Conservation (phyloP, 352 stramenopile genomes). For the Elongisporangium senticosum region DNA sequence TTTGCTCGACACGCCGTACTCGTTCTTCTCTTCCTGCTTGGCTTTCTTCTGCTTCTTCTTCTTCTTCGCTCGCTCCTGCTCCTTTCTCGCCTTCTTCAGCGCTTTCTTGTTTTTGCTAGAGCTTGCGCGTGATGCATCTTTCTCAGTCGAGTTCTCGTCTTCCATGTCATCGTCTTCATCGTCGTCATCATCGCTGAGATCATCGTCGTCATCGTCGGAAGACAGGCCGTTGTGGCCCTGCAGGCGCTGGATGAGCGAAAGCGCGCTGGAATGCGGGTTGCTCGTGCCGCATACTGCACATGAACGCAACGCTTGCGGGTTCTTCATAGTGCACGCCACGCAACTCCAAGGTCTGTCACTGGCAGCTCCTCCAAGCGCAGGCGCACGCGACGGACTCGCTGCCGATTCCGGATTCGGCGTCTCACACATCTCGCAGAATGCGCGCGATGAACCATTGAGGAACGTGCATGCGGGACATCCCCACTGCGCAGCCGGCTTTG, state of each 20-base stretch:
- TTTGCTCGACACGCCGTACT: slow-evolving; percentile 65
- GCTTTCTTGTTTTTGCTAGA: slow-evolving; percentile 12
- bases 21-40: slow-evolving; percentile 36
- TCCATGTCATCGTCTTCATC: slow-evolving; percentile 16
- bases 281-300: slow-evolving; percentile 58
- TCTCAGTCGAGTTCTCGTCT: slow-evolving; percentile 21
- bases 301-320: slow-evolving; percentile 34
- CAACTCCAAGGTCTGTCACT: slow-evolving; percentile 50
- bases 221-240: slow-evolving; percentile 1
- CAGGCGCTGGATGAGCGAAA: slow-evolving; percentile 34
- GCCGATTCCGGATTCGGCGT: slow-evolving; percentile 44
- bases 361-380: slow-evolving; percentile 2
- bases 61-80: slow-evolving; percentile 29
- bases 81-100: slow-evolving; percentile 17
- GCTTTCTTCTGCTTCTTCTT: slow-evolving; percentile 30
- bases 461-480: slow-evolving; percentile 66
- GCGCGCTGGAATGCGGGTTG: slow-evolving; percentile 46
- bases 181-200: slow-evolving; percentile 23
- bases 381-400: not conserved
- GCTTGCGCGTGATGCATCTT: not conserved
- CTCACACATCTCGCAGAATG: slow-evolving; percentile 75
- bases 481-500: slow-evolving; percentile 28
- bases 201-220: slow-evolving; percentile 18
- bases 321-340: slow-evolving; percentile 68
- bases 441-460: slow-evolving; percentile 51